A percentile compares a stretch with the other conserved stretches of the same genome.
phyloP scores from a whole-genome alignment of 139 green algal genomes.

The Astrephomene gubernaculifera region DNA sequence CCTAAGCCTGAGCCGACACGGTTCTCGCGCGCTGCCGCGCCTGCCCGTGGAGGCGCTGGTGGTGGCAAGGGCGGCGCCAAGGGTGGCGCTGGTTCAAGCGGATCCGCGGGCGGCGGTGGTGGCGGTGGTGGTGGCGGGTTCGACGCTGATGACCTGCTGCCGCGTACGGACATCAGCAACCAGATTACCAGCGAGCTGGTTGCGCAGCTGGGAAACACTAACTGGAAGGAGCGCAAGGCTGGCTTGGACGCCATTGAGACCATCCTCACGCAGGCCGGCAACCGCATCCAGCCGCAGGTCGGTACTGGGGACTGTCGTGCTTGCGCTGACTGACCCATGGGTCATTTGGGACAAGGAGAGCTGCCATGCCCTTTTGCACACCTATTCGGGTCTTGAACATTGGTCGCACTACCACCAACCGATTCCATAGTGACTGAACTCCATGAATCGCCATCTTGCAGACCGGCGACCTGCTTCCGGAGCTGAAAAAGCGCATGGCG shows the following conservation, averaged over 20 bases:
- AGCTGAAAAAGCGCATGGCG: constrained; percentile 85
- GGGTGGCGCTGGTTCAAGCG: constrained; percentile 22
- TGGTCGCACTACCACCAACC: no score
- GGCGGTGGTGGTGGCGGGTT: constrained; percentile 42
- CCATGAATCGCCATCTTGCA: no score
- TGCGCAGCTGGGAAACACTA: constrained; percentile 50
- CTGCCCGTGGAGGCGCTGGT: background rate
- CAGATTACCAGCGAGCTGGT: constrained; percentile 73
- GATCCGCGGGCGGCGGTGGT: constrained; percentile 1
- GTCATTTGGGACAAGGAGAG: no score
- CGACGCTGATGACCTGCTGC: constrained; percentile 80
- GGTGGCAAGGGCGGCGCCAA: background rate
- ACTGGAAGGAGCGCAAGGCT: constrained; percentile 96
- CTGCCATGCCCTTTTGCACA: no score
- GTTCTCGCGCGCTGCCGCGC: constrained; percentile 10
- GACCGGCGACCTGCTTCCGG: constrained; percentile 85
- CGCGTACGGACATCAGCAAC: constrained; percentile 80
- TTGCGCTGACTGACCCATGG: no score
- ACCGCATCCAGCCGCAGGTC: constrained; percentile 68
- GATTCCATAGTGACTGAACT: no score
- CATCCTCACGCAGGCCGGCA: constrained; percentile 68
- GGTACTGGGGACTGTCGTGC: no score
- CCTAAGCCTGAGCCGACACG: constrained; percentile 37
- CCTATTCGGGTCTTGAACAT: no score
- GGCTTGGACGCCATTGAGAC: constrained; percentile 86